Evolutionary conservation across 1,139 yeast species (phyloP).

Genomic region (Candida gigantensis): DNA sequence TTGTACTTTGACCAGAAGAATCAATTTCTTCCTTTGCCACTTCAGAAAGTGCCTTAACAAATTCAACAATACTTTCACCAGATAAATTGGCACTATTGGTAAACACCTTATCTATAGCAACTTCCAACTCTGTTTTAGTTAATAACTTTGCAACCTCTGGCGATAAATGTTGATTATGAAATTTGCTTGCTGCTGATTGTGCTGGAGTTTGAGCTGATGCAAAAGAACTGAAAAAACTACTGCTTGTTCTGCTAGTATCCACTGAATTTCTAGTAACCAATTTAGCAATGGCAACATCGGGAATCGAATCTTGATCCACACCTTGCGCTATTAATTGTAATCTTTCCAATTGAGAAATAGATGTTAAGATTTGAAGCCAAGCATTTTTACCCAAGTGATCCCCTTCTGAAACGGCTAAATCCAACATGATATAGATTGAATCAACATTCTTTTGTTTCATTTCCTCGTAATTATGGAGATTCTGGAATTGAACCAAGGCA

Average conservation of each 20-base stretch:
- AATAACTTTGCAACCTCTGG: constrained; percentile 49
- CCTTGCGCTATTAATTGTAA: constrained; percentile 88
- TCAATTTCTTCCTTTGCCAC: constrained; percentile 92
- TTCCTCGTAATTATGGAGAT: constrained; percentile 76
- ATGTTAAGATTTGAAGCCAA: constrained; percentile 82
- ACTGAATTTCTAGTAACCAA: constrained; percentile 57
- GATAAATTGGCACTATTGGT: constrained; percentile 77
- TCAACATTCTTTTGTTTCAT: constrained; percentile 78
- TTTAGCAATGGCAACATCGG: constrained; percentile 81
- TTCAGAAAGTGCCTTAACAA: constrained; percentile 82
- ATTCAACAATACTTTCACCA: constrained; percentile 83
- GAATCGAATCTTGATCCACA: constrained; percentile 78
- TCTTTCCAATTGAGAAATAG: constrained; percentile 89
- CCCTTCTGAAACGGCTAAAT: constrained; percentile 79
- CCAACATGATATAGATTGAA: constrained; percentile 74
- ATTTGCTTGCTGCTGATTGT: constrained; percentile 44
- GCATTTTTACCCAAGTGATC: constrained; percentile 58
- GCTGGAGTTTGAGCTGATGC: constrained; percentile 36
- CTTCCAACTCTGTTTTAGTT: constrained; percentile 75
- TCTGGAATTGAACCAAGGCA: constrained; percentile 85
- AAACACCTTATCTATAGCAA: constrained; percentile 83
- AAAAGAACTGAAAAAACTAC: constrained; percentile 52
- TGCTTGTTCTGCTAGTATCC: constrained; percentile 48
- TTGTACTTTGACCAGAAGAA: constrained; percentile 75
- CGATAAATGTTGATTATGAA: constrained; percentile 46